Percentiles rank a stretch among this genome's conserved stretches.
These are phyloP conservation scores for Noccaea caerulescens DNA, from an alignment of 345 rosid species.

Conservation along the genomic window DNA sequence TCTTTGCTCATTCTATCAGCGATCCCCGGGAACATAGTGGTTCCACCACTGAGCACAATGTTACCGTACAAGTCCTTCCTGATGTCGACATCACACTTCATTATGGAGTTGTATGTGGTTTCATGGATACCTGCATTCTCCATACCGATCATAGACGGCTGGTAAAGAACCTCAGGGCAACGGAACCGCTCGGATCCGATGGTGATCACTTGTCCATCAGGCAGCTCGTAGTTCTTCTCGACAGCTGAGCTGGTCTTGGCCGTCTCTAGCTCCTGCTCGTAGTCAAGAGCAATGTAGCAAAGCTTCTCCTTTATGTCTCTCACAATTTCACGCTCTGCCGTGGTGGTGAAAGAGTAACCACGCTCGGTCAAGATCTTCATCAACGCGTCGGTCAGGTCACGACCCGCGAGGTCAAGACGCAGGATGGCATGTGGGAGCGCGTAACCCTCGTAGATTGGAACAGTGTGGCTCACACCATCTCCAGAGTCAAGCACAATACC, in stretches of 20 bases:
- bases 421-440: constrained; percentile 90
- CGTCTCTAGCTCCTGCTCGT: constrained; percentile 91
- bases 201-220: constrained; percentile 92
- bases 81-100: constrained; percentile 94
- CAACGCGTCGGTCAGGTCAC: constrained; percentile 83
- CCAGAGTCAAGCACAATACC: constrained; percentile 96
- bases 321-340: constrained; percentile 96
- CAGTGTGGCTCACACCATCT: constrained; percentile 95
- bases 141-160: constrained; percentile 96
- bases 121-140: constrained; percentile 92
- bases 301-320: constrained; percentile 97
- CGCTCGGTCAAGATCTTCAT: constrained; percentile 96
- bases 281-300: constrained; percentile 88
- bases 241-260: constrained; percentile 82
- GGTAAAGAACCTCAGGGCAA: constrained; percentile 95
- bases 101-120: constrained; percentile 90
- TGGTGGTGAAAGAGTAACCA: constrained; percentile 94
- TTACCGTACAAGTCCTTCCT: constrained; percentile 89
- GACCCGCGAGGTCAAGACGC: constrained; percentile 91
- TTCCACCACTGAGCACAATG: constrained; percentile 93
- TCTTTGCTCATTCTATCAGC: constrained; percentile 96
- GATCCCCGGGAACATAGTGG: constrained; percentile 91
- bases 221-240: constrained; percentile 88
- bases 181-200: constrained; percentile 92
- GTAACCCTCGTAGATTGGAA: constrained; percentile 88